Evolutionary conservation across 106 monocot species (phyloP), one percentile per base, ranked within the genome.

Genomic region (Triglochin maritima): DNA sequence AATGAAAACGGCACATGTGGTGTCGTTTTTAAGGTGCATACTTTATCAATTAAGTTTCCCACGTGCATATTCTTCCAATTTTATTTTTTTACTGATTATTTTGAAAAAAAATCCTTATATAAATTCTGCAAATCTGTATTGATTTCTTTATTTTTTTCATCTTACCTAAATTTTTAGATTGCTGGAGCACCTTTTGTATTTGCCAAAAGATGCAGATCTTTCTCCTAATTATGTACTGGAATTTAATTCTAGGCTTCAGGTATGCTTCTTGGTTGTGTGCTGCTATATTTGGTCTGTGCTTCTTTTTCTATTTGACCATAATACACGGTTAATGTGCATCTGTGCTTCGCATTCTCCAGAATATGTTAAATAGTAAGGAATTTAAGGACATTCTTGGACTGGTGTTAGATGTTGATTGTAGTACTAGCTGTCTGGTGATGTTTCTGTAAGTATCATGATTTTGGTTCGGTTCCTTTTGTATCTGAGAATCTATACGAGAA

Each of bases 171-270:
- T 16, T 15, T 79, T 63, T 79, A 98, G 96, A 67, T 91, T 98
- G 65, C 45, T 98, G 64, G 86, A 91, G 47, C 74, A 84, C 52
- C 16, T 91, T 42, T 61, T 98, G 50, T 77, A 75, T 79, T 78
- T 98, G 67, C 88, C 87, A 47, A 76, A 77, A 59, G 81, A 91
- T 49, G 61, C 70, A 56, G 66, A 16, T 67, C 76, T 88, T 42
- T 68, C 86, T 62, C 56, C 57, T 45, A 80, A 81, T 6, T 91
- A 79, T 80, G 69, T 81, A 15, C 66, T 9, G n/a, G 82, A 98
- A 56, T 98, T 88, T 63, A 91, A 98, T 62, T 81, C 84, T 69
- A 80, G 76, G 49, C 45, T 98, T 46, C 10, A 73, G 62, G 96
- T 98, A 91, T 84, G 76, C 87, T 84, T 87, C 57, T 59, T 29